phyloP scores from a whole-genome alignment of 73 alveolate genomes.

The Paramecium sexaurelia region DNA sequence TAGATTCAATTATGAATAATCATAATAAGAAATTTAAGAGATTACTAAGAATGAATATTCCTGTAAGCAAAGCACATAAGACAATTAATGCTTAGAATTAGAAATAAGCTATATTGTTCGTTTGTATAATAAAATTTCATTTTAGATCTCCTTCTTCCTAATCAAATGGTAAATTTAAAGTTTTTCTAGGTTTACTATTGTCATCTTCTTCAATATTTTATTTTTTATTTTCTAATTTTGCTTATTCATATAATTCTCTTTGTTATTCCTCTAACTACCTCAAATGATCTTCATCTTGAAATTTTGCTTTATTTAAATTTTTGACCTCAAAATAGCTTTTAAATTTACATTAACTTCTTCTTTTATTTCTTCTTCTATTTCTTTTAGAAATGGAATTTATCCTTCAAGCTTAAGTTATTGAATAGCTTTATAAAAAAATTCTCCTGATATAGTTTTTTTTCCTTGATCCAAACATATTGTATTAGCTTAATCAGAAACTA shows the following conservation, averaged over 20 bases:
- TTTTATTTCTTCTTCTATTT: slow-evolving; percentile 53
- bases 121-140: neutral
- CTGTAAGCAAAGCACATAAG: neutral
- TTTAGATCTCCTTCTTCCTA: slow-evolving; percentile 9
- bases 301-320: slow-evolving; percentile 46
- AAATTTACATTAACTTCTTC: slow-evolving; percentile 36
- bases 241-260: slow-evolving; percentile 17
- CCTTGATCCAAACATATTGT: slow-evolving; percentile 22
- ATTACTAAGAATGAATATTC: neutral
- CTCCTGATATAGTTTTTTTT: slow-evolving; percentile 52
- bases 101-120: neutral
- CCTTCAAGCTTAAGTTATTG: neutral
- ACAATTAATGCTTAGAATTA: neutral
- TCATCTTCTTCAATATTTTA: neutral
- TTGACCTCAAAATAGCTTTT: neutral
- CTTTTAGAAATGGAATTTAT: neutral
- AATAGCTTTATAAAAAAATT: slow-evolving; percentile 47
- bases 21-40: slow-evolving; percentile 12
- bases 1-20: no score
- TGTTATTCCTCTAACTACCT: neutral
- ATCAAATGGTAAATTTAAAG: neutral
- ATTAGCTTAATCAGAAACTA: slow-evolving; percentile 51
- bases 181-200: neutral
- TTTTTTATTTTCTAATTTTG: slow-evolving; percentile 10
- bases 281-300: slow-evolving; percentile 50